Evolutionary conservation across 345 rosid genomes (phyloP).

Genomic region (Eutrema yunnanense): DNA sequence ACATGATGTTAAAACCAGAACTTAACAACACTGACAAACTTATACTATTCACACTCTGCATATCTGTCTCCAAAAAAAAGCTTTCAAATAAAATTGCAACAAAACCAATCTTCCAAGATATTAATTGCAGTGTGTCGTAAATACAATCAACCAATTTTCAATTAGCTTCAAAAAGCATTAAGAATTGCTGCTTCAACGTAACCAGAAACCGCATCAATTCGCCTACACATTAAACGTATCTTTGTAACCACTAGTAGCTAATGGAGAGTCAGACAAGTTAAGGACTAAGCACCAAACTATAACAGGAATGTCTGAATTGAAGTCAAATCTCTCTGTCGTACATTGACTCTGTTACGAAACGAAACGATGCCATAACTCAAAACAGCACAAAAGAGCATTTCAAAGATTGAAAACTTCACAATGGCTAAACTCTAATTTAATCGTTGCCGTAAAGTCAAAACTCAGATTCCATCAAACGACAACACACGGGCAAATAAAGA

Average conservation of each 20-base stretch:
- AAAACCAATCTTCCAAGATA: slow-evolving; percentile 2
- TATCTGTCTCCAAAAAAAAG: not conserved
- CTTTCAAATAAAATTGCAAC: not conserved
- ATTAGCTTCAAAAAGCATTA: not conserved
- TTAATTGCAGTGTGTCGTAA: not conserved
- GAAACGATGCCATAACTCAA: not conserved
- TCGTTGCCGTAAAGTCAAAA: not conserved
- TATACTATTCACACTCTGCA: not conserved
- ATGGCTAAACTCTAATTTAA: not conserved
- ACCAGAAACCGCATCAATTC: not conserved
- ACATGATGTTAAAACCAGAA: not conserved
- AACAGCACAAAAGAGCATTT: slow-evolving; percentile 1
- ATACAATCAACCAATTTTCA: slow-evolving; percentile 4
- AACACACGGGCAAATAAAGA: not conserved
- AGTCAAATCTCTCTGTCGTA: slow-evolving; percentile 14
- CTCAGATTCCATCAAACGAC: slow-evolving; percentile 3
- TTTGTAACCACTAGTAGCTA: not conserved
- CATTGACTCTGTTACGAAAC: not conserved
- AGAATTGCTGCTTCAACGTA: not conserved
- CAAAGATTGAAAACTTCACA: not conserved
- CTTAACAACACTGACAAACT: not conserved
- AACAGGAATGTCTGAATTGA: not conserved
- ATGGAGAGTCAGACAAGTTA: slow-evolving; percentile 9
- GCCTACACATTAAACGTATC: not conserved
- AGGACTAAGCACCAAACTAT: not conserved